These are phyloP conservation scores for Clonostachys chloroleuca DNA, from an alignment of 2,329 filamentous ascomycete species.

Conservation along the genomic window DNA sequence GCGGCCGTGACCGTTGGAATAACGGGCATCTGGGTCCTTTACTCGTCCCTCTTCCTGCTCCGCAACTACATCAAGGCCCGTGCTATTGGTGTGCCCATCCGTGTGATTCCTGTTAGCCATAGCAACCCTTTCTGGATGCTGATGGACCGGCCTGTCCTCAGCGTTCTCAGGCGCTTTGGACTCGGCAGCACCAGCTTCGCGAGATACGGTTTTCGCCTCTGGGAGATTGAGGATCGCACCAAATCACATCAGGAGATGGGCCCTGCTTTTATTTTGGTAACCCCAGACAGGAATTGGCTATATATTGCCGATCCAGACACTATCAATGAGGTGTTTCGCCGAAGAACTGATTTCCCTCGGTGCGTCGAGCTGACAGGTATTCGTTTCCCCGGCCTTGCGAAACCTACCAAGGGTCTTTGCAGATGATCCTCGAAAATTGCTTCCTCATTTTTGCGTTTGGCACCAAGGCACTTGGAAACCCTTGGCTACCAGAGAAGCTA, in stretches of 20 bases:
- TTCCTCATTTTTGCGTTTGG: slow-evolving; percentile 13
- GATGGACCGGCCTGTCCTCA: slow-evolving; percentile 13
- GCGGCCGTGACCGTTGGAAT: neutral
- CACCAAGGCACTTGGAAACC: neutral
- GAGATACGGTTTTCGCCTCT: slow-evolving; percentile 20
- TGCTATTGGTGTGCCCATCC: slow-evolving; percentile 20
- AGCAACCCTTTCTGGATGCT: slow-evolving; percentile 22
- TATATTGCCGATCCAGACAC: slow-evolving; percentile 5
- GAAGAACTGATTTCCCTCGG: slow-evolving; percentile 2
- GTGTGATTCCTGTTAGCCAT: slow-evolving; percentile 20
- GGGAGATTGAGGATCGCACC: slow-evolving; percentile 15
- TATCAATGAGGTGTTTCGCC: neutral
- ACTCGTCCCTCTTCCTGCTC: neutral
- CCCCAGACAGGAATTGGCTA: slow-evolving; percentile 3
- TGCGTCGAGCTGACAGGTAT: neutral
- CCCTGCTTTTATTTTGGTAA: slow-evolving; percentile 8
- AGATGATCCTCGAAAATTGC: slow-evolving; percentile 15
- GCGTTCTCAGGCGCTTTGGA: slow-evolving; percentile 9
- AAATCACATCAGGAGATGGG: slow-evolving; percentile 16
- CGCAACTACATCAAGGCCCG: slow-evolving; percentile 9
- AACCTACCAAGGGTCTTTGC: neutral
- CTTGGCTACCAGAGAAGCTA: neutral
- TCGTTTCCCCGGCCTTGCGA: neutral
- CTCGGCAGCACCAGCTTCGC: slow-evolving; percentile 19
- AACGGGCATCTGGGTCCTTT: neutral